Base-by-base conservation (phyloP, 1,139 yeast species). In the Ogataea hybrid region DNA sequence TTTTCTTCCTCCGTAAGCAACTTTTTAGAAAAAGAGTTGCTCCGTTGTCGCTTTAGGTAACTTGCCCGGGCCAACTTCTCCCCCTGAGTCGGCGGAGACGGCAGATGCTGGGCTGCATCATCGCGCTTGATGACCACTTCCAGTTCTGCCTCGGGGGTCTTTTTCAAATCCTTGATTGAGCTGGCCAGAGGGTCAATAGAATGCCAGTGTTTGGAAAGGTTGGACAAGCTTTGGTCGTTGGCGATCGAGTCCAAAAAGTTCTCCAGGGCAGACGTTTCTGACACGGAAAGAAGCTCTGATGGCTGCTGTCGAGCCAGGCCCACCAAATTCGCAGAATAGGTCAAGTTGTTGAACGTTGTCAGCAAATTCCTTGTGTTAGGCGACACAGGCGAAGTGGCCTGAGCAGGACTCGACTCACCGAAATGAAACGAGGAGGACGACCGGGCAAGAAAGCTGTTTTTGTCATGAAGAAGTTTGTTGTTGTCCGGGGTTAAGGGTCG, bases 1-100 rank as follows among this genome's bases (percentile, higher is more conserved):
- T 83, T 84, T 58, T 85, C 88, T 53, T 81, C 84, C 39, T 77
- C 73, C 0, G 84, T 63, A 20, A 84, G 68, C 11, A 70, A 18
- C n/a, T 39, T 41, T 36, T 58, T 46, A 7, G 42, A 25, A 4
- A 37, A n/a, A 5, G 32, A 20, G 2, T 20, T 6, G 14, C 33
- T 29, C 17, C 36, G 35, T 12, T 25, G 28, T 23, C 34, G 28
- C n/a, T 39, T 28, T 12, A 28, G 28, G 14, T 4, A 32, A 4
- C 15, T n/a, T 10, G 29, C 25, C 11, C 34, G 14, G 11, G 25
- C 18, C 20, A 16, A 31, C 14, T 31, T 37, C 31, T 25, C 32
- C n/a, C 25, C 27, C 10, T 11, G 14, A 2, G 38, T 20, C 18
- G 20, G 28, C 2, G 20, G 9, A 7, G 27, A 15, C 20, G 7